phyloP scores from a whole-genome alignment of 208 protist genomes.

The Leishmania arabica region DNA sequence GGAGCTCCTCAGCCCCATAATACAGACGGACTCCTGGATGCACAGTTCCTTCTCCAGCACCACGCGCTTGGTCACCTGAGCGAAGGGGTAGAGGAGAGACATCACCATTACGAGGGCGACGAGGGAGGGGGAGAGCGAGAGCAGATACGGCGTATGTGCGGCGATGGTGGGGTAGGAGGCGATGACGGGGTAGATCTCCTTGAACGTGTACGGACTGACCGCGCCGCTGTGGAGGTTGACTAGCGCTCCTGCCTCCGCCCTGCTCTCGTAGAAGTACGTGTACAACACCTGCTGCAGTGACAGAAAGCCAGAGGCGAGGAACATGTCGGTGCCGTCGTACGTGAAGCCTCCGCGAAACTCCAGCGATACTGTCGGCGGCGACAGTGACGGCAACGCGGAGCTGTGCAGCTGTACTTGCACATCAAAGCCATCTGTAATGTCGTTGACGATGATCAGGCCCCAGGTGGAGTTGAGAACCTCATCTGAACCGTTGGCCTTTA shows the following conservation, averaged over 20 bases:
- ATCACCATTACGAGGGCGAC: slow-evolving; percentile 66
- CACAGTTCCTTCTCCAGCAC: slow-evolving; percentile 87
- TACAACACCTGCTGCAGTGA: slow-evolving; percentile 66
- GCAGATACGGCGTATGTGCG: slow-evolving; percentile 27
- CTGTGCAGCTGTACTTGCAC: slow-evolving; percentile 68
- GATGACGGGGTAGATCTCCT: slow-evolving; percentile 31
- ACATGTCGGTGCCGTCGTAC: slow-evolving; percentile 67
- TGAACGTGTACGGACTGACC: slow-evolving; percentile 13
- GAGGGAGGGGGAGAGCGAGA: slow-evolving; percentile 34
- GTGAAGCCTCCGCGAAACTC: slow-evolving; percentile 46
- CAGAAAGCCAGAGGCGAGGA: slow-evolving; percentile 71
- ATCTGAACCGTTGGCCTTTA: slow-evolving; percentile 22
- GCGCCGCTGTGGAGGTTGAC: slow-evolving; percentile 11
- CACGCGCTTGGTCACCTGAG: slow-evolving; percentile 64
- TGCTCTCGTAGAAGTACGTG: slow-evolving; percentile 51
- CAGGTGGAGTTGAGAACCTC: slow-evolving; percentile 23
- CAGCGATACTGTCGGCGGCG: slow-evolving; percentile 27
- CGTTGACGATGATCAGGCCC: slow-evolving; percentile 34
- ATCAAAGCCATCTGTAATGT: slow-evolving; percentile 54
- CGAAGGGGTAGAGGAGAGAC: slow-evolving; percentile 44
- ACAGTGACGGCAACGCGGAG: slow-evolving; percentile 43
- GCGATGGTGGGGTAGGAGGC: slow-evolving; percentile 27
- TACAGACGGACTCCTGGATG: slow-evolving; percentile 77
- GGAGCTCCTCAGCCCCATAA: slow-evolving; percentile 75
- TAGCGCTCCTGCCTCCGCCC: slow-evolving; percentile 15